Evolutionary conservation across 2,329 filamentous ascomycete genomes (phyloP).

Genomic region (Aspergillus ochraceoroseus): DNA sequence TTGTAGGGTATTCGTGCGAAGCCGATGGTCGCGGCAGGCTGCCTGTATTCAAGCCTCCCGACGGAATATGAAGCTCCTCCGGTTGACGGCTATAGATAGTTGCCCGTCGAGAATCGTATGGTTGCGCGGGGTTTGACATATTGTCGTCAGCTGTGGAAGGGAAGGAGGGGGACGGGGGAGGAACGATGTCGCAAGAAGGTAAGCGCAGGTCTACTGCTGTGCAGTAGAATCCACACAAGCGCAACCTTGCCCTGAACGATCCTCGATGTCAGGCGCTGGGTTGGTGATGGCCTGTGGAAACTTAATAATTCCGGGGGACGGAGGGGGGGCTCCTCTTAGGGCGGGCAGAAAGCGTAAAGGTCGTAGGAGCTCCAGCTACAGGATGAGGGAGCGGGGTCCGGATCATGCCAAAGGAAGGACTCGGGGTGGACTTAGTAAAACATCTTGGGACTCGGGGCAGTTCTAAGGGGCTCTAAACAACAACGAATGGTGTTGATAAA

Average conservation of each 20-base stretch:
- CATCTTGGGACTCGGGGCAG: slow-evolving; percentile 19
- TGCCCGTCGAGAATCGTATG: slow-evolving; percentile 50
- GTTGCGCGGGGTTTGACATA: slow-evolving; percentile 45
- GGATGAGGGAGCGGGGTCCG: slow-evolving; percentile 46
- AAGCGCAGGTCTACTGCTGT: slow-evolving; percentile 7
- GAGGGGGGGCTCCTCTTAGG: not conserved
- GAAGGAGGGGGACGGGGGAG: not conserved
- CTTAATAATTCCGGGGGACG: not conserved
- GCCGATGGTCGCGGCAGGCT: slow-evolving; percentile 40
- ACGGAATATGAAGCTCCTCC: slow-evolving; percentile 55
- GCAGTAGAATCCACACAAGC: slow-evolving; percentile 6
- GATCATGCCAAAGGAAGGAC: slow-evolving; percentile 41
- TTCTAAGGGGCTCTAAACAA: slow-evolving; percentile 9
- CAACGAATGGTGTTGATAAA: slow-evolving; percentile 1
- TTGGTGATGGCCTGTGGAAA: not conserved
- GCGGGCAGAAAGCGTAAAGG: slow-evolving; percentile 9
- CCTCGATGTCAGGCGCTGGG: not conserved
- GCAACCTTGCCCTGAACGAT: not conserved
- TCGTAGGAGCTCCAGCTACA: slow-evolving; percentile 30
- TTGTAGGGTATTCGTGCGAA: slow-evolving; percentile 47
- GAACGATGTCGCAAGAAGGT: not conserved
- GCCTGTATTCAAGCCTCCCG: slow-evolving; percentile 31
- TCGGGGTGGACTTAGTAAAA: slow-evolving; percentile 17
- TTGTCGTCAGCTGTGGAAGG: slow-evolving; percentile 25
- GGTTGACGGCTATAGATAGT: slow-evolving; percentile 47